phyloP scores from a whole-genome alignment of 805 yeast genomes.

The Saccharomycopsis selenospora region DNA sequence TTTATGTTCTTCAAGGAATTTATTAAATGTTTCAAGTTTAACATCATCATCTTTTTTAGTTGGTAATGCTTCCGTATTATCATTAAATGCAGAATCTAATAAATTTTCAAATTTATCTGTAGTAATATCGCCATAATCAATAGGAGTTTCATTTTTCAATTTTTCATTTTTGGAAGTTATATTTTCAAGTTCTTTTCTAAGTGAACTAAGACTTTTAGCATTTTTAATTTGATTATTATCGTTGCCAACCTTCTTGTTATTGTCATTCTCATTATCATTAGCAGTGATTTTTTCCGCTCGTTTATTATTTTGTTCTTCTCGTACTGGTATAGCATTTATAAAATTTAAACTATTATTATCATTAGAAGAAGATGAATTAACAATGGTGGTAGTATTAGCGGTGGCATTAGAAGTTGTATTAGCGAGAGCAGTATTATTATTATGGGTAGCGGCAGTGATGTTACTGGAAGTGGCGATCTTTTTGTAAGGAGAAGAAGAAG shows the following conservation, averaged over 20 bases:
- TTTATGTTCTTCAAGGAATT: constrained; percentile 18
- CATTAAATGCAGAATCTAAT: constrained; percentile 10
- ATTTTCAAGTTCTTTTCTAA: background rate
- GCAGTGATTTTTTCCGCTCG: background rate
- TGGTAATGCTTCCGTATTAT: background rate
- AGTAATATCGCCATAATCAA: background rate
- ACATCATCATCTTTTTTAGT: background rate
- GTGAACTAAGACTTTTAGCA: too few relatives aligned
- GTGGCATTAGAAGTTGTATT: background rate
- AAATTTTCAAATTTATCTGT: constrained; percentile 12
- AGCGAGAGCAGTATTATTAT: background rate
- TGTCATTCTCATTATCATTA: background rate
- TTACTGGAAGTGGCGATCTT: background rate
- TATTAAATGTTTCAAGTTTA: constrained; percentile 6
- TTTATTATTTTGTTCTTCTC: background rate
- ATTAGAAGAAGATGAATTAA: background rate
- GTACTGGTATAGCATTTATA: background rate
- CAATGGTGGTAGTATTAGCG: too few relatives aligned
- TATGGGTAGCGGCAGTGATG: background rate
- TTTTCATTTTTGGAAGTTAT: background rate
- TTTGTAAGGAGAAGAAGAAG: too few relatives aligned
- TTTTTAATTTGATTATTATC: too few relatives aligned
- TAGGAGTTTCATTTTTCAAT: background rate
- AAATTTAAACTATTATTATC: too few relatives aligned
- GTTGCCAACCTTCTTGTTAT: background rate